A percentile compares a stretch with the other conserved stretches of the same genome.
These are phyloP conservation scores for Ziziphus jujuba DNA, from an alignment of 306 rosid species.

Conservation along the genomic window DNA sequence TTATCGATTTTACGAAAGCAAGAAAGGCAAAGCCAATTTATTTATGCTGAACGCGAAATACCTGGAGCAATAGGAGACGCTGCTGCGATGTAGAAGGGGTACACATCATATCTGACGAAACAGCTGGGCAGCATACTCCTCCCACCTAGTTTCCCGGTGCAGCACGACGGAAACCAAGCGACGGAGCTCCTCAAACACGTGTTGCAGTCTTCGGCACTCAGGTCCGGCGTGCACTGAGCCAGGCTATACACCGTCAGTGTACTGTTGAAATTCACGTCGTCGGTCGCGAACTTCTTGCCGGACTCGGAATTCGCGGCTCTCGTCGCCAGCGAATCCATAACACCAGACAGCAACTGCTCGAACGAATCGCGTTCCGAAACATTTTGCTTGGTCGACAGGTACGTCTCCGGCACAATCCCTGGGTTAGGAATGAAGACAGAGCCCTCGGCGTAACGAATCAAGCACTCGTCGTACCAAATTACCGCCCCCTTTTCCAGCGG, in stretches of 20 bases:
- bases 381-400: neutral
- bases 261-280: constrained; percentile 29
- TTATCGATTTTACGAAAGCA: too few relatives aligned
- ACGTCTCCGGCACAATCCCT: neutral
- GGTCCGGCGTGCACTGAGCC: constrained; percentile 40
- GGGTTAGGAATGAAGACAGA: neutral
- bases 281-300: constrained; percentile 36
- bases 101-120: constrained; percentile 5
- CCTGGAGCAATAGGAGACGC: constrained; percentile 34
- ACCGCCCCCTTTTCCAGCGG: neutral
- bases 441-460: constrained; percentile 1
- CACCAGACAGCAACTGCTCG: constrained; percentile 32
- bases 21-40: neutral
- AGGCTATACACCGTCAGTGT: constrained; percentile 30
- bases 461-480: constrained; percentile 7
- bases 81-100: constrained; percentile 4
- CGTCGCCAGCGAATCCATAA: constrained; percentile 10
- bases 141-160: constrained; percentile 29
- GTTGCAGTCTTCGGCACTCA: constrained; percentile 16
- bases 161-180: constrained; percentile 43
- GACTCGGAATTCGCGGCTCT: constrained; percentile 27
- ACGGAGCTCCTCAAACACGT: constrained; percentile 44
- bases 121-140: neutral
- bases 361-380: constrained; percentile 20
- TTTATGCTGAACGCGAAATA: neutral